Evolutionary conservation across 768 basidiomycete genomes (phyloP), one percentile per base, ranked within the genome.

Genomic region (Leccinellum albellum): DNA sequence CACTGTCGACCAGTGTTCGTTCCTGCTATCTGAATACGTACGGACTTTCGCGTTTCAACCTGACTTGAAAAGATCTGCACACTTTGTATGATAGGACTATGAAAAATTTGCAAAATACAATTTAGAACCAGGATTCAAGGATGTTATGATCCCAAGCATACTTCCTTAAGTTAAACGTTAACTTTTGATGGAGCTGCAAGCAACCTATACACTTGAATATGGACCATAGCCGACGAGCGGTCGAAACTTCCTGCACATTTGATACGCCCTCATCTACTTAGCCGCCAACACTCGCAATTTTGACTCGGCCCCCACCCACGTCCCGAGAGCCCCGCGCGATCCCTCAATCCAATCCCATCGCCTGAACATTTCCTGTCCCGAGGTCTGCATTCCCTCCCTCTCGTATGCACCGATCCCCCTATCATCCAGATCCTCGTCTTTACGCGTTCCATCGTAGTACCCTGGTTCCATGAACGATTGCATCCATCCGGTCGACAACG

Each of bases 401-500:
- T 63, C 66, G 14, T 56, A 46, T 10, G 29, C 50, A 33, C 59
- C 13, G 10, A 65, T 47, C 0, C 58, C 58, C 1, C 26, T 49
- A 14, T 55, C 62, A 15, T 64, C 62, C 32, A 53, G 5, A 24
- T 58, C 61, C 1, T 46, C 59, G 3, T 28, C 50, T 10, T 21
- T 50, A 47, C 60, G 46, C 31, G 47, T 50, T 23, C 71, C 71
- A 15, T 69, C 66, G 31, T 65, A 70, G 42, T 53, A 61, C 12
- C 57, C 68, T 0, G 63, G 60, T 10, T 37, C 55, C 45, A 50
- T 40, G 53, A 73, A 66, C 3, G 46, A 47, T 8, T 26, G 46
- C 46, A 47, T 23, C 46, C 46, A 47, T n/a, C 46, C 46, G 1
- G 46, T 58, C 13, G 53, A 58, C 0, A 62, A 29, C 28, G 73